A percentile compares a stretch with the other conserved stretches of the same genome.
These are phyloP conservation scores for Trichoderma cornu-damae DNA, from an alignment of 2,329 filamentous ascomycete genomes.

Conservation along the genomic window DNA sequence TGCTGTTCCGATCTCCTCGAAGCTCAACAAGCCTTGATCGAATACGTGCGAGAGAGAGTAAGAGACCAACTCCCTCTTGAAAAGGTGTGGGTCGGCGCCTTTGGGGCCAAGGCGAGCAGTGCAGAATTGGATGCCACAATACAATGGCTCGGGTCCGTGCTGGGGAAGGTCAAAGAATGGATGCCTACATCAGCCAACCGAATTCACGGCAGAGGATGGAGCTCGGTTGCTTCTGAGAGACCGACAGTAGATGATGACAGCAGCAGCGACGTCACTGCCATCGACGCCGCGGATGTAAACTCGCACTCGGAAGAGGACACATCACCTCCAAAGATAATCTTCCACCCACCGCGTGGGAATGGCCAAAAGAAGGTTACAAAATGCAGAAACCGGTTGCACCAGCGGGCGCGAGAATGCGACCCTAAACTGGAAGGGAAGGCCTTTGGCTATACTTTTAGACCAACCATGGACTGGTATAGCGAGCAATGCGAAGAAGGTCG, in stretches of 20 bases:
- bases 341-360: constrained; percentile 42
- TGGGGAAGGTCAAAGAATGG: constrained; percentile 30
- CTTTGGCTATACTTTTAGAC: constrained; percentile 38
- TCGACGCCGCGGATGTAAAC: constrained; percentile 24
- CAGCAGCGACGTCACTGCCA: neutral
- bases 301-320: constrained; percentile 20
- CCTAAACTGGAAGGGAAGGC: constrained; percentile 3
- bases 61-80: constrained; percentile 32
- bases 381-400: constrained; percentile 44
- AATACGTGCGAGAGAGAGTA: constrained; percentile 30
- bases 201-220: constrained; percentile 38
- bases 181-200: constrained; percentile 33
- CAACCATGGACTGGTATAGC: constrained; percentile 50
- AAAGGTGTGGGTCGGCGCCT: constrained; percentile 44
- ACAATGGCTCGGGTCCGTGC: constrained; percentile 32
- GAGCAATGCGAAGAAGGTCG: constrained; percentile 44
- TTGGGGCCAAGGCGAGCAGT: constrained; percentile 23
- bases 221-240: constrained; percentile 24
- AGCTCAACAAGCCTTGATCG: constrained; percentile 44
- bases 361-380: constrained; percentile 22
- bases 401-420: constrained; percentile 28
- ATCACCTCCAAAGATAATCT: constrained; percentile 35
- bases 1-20: constrained; percentile 37
- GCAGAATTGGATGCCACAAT: constrained; percentile 41
- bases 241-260: neutral